Evolutionary conservation across 345 rosid genomes (phyloP), one percentile per base, ranked within the genome.

Genomic region (Abelmoschus esculentus): DNA sequence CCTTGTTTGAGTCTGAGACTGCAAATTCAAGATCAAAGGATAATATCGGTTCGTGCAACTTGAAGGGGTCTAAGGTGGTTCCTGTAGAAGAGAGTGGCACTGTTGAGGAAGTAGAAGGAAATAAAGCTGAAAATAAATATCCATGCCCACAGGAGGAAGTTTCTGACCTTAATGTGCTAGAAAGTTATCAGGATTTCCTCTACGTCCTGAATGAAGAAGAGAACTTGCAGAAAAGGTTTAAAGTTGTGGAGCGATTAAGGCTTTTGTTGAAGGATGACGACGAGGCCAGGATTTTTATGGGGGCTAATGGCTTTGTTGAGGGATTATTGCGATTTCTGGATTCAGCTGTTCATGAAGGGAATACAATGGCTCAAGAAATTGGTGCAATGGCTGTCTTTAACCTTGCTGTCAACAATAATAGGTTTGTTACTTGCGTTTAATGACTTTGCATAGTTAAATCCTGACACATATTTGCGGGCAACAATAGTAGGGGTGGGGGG

Each of bases 371-470:
- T 66, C 88, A 89, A 79, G 93, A 84, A 67, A 76, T 76, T 56
- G 99, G 97, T 67, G 96, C 98, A 40, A 87, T 95, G 99, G 96
- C 99, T 74, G 82, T 95, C 17, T 95, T 95, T 77, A 95, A 95
- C 83, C 88, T 95, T 70, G 92, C 96, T 3, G 98, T 95, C 79
- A 89, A 90, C 82, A 95, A 90, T 76, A 89, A 90, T 89, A 91
- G 98, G 99, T 95, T 74, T 19, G 87, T 73, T 65, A 40, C 40
- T 54, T 66, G 60, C 73, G 40, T 52, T 55, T 11, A 18, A 55
- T 19, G 10, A 47, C 46, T 22, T 44, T 44, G 11, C 54, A 22
- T 19, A 6, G 53, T 64, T 65, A 65, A 46, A 65, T 44, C 34
- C 13, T 12, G 55, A 6, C 12, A 6, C 26, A 63, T 19, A 19